phyloP scores from a whole-genome alignment of 2,329 filamentous ascomycete species.

The Verticillium klebahnii region DNA sequence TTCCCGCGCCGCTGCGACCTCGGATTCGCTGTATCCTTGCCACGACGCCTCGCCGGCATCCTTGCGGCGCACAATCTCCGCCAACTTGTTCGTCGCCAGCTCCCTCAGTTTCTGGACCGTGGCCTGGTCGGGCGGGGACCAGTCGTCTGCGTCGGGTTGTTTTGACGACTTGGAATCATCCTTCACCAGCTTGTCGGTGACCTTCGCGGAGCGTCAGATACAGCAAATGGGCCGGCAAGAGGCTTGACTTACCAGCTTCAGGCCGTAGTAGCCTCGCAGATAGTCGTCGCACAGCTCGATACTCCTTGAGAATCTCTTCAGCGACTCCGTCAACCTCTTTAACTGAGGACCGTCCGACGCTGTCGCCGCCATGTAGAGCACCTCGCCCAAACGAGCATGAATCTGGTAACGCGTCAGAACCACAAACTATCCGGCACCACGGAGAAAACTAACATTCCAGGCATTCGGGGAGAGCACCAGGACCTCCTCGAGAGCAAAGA shows the following conservation, averaged over 20 bases:
- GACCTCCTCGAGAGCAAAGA: slow-evolving; percentile 88
- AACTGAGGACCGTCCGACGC: slow-evolving; percentile 35
- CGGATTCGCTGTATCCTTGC: slow-evolving; percentile 67
- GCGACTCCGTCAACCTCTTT: slow-evolving; percentile 62
- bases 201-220: slow-evolving; percentile 30
- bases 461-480: slow-evolving; percentile 82
- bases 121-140: slow-evolving; percentile 49
- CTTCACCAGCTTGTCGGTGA: slow-evolving; percentile 44
- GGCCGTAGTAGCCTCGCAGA: slow-evolving; percentile 84
- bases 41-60: slow-evolving; percentile 58
- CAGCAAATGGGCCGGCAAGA: background rate
- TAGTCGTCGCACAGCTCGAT: slow-evolving; percentile 94
- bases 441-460: slow-evolving; percentile 70
- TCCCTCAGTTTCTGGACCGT: slow-evolving; percentile 67
- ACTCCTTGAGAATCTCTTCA: slow-evolving; percentile 84
- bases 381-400: slow-evolving; percentile 81
- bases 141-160: slow-evolving; percentile 41
- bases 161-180: slow-evolving; percentile 38
- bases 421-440: background rate
- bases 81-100: slow-evolving; percentile 67
- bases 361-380: slow-evolving; percentile 66
- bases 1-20: slow-evolving; percentile 67
- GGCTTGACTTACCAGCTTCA: slow-evolving; percentile 63
- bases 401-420: slow-evolving; percentile 47
- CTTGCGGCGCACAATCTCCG: slow-evolving; percentile 67